phyloP scores from a whole-genome alignment of 345 rosid species.

The Rhodamnia argentea region DNA sequence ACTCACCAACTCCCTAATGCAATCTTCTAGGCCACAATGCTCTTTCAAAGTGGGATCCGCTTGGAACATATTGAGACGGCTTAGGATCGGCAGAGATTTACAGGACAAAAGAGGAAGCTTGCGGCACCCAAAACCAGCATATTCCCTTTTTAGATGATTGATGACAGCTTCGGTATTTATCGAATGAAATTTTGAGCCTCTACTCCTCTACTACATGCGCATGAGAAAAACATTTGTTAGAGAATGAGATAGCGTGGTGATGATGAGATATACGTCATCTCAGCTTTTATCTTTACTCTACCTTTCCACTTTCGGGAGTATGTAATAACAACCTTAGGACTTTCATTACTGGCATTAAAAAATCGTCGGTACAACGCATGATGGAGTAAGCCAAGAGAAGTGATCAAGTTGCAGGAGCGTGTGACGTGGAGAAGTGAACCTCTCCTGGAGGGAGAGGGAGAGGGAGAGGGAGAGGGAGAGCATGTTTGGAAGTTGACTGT shows the following conservation, averaged over 20 bases:
- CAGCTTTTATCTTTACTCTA: background rate
- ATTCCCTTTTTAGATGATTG: background rate
- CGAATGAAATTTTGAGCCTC: background rate
- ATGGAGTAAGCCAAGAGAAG: background rate
- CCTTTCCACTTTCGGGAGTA: background rate
- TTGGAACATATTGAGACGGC: background rate
- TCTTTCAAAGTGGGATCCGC: background rate
- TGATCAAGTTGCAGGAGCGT: background rate
- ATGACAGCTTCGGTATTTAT: background rate
- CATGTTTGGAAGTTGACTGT: background rate
- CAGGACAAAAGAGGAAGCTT: background rate
- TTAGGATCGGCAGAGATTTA: background rate
- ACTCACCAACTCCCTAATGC: background rate
- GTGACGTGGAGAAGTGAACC: too few species aligned
- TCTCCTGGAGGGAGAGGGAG: too few species aligned
- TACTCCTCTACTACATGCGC: background rate
- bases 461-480: background rate
- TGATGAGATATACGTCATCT: background rate
- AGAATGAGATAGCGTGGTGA: background rate
- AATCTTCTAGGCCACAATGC: background rate
- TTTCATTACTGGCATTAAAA: background rate
- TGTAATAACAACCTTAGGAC: background rate
- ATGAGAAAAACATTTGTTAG: background rate
- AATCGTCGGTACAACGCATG: background rate
- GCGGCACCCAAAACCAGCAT: background rate